phyloP scores from a whole-genome alignment of 352 stramenopile species.

The Thraustotheca clavata region DNA sequence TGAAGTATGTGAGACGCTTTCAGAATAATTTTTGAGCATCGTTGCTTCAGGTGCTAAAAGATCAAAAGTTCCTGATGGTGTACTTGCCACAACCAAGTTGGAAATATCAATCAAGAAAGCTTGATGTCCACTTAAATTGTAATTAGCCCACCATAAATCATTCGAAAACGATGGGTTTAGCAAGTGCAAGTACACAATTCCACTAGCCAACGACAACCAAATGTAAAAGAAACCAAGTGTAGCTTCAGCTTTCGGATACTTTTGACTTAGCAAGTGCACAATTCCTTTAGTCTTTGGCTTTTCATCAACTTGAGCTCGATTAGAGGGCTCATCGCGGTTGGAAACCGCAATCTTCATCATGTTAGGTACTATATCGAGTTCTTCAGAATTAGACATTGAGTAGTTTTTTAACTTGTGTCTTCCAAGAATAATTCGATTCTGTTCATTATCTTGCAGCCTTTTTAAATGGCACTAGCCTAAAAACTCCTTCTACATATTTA shows the following conservation, averaged over 20 bases:
- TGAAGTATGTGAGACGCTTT: not conserved
- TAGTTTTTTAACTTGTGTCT: no score
- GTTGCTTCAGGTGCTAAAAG: not conserved
- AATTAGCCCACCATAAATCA: slow-evolving; percentile 13
- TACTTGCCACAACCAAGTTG: not conserved
- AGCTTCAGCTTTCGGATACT: not conserved
- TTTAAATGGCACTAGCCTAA: no score
- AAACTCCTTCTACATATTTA: no score
- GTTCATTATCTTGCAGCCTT: no score
- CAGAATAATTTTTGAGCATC: not conserved
- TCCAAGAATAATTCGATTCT: no score
- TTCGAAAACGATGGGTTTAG: slow-evolving; percentile 1
- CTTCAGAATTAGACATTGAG: no score
- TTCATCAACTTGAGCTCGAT: no score
- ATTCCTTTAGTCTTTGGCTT: not conserved
- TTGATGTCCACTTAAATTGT: not conserved
- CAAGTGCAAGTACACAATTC: not conserved
- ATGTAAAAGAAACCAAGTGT: not conserved
- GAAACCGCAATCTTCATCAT: no score
- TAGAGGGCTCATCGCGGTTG: no score
- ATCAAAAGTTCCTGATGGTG: not conserved
- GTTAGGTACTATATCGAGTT: no score
- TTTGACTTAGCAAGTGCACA: not conserved
- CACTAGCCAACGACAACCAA: not conserved
- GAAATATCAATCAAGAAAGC: slow-evolving; percentile 8